Base-by-base conservation (phyloP, 768 basidiomycete species). In the Boletus rex-veris region DNA sequence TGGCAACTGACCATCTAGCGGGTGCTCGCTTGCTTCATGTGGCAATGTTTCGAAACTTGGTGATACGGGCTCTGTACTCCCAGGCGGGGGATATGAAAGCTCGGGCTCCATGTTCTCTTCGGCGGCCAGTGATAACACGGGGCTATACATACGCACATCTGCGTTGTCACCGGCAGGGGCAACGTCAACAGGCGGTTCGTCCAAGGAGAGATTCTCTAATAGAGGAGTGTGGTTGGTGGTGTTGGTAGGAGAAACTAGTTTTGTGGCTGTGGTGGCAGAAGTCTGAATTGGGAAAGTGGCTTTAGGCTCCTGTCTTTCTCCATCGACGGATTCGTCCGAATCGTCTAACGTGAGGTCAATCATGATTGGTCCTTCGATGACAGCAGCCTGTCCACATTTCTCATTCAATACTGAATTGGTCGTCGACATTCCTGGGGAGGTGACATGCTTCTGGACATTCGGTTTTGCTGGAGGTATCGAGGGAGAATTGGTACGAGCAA, bases 1-100 rank as follows among this genome's bases (percentile, higher is more conserved):
- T 28, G 80, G 80, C 14, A 74, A 57, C 45, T 63, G 70, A 9
- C 64, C 65, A 46, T 53, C 57, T 24, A 39, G 24, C 15, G 11
- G 30, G 16, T 40, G 53, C 15, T 48, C 57, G 31, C 41, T 61
- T 40, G 53, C 50, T 53, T 61, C 61, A 24, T 19, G 53, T 41
- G 59, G 54, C 14, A 50, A 51, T 24, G 41, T 44, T 7, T 55
- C 54, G 26, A 57, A 49, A 44, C 38, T 52, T 44, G 53, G 35
- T 26, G 38, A 42, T 33, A 45, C 51, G 8, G 48, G 38, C 37
- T 53, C 54, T n/a, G 16, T 28, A 24, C 15, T 28, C 15, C 28
- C 48, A 46, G 31, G 56, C 30, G 45, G 40, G 28, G 56, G 52
- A 51, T 52, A 48, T 37, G 42, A 36, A 33, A 28, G 51, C n/a